Base-by-base conservation (phyloP, 768 basidiomycete species). In the Lentinula guzmanii region DNA sequence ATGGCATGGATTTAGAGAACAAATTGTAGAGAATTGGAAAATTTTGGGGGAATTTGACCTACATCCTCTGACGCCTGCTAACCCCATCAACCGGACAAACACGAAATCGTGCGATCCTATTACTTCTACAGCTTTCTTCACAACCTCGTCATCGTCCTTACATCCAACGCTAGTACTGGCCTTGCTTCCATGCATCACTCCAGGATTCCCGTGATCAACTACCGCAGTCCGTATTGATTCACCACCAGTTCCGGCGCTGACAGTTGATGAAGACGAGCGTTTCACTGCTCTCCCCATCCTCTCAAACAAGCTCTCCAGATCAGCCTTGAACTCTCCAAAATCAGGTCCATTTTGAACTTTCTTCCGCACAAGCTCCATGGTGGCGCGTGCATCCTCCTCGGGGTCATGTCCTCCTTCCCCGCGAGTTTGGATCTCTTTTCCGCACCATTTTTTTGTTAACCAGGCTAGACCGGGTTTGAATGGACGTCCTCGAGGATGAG, bases 391-490 rank as follows among this genome's bases (percentile, higher is more conserved):
- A 66, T 98, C 96, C 70, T 98, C 96, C 67, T 95, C 92, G 2
- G 95, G 93, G 64, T 97, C 91, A 71, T 98, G 96, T 2, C 93
- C 93, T 2, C 89, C 90, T 54, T 90, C 89, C 0, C 92, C 93
- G 0, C 83, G 76, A 0, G 81, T 84, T 72, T 98, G 96, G 46
- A 99, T 98, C 66, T 95, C 91, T 55, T 90, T 83, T 10, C 83
- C 84, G 60, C 93, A 88, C 93, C 94, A 98, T 70, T 93, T 93
- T 69, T 91, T 91, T 50, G 93, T 92, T 50, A 99, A 84, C 94
- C 94, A 98, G n/a, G 95, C 95, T 6, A 99, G 82, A 1, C 92
- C 93, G 0, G 96, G 93, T 74, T 98, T 98, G 64, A 93, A 84
- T 0, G 96, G 95, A 43, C 93, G 84, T 1, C 96, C 95, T 18